phyloP scores from a whole-genome alignment of 176 grass and related monocot genomes.

The Ensete ventricosum region DNA sequence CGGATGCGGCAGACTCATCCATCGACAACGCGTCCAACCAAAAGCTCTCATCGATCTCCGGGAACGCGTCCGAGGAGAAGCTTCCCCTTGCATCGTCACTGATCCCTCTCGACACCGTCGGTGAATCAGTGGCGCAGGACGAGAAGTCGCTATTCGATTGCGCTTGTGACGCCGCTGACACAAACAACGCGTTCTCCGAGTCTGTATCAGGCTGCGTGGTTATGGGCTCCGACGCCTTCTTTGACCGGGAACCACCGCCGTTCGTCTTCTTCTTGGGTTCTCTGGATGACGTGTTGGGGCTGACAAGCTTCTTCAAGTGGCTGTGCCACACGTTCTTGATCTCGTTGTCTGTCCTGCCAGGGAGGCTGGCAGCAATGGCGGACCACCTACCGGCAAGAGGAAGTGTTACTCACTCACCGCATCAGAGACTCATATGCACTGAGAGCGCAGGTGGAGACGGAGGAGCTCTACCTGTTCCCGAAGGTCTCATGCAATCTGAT shows the following conservation, averaged over 20 bases:
- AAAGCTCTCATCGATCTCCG: background rate
- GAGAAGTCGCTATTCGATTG: background rate
- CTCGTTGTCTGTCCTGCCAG: constrained; percentile 7
- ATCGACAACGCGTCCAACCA: background rate
- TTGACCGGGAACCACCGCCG: background rate
- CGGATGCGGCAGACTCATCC: background rate
- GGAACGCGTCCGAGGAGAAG: background rate
- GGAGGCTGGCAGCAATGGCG: background rate
- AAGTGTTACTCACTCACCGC: background rate
- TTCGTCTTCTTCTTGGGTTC: background rate
- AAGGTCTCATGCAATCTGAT: background rate
- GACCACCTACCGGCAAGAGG: background rate
- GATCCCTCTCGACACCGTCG: background rate
- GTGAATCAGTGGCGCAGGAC: background rate
- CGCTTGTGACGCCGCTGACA: background rate
- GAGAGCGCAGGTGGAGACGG: background rate
- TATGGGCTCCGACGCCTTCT: background rate
- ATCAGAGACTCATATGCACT: background rate
- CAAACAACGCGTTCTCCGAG: background rate
- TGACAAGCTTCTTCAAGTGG: background rate
- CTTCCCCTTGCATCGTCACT: background rate
- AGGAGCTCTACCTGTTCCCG: background rate
- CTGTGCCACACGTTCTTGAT: constrained; percentile 16
- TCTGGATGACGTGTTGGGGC: background rate
- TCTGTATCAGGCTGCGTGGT: background rate